Conservation (phyloP, 169 alveolate genomes). For the Miamiensis avidus region DNA sequence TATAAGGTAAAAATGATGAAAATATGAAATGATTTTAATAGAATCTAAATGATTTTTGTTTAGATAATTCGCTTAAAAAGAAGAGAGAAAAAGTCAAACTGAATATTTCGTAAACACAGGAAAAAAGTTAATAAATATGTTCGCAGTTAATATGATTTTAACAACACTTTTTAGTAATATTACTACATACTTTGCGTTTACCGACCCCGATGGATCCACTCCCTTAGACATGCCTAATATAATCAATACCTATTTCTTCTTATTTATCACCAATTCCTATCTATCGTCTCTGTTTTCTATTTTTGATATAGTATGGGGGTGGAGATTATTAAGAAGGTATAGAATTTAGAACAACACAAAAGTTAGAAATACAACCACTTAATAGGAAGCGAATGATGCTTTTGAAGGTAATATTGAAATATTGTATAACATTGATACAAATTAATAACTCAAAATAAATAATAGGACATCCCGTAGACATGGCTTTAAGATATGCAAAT, state of each 20-base stretch:
- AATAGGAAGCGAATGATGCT: slow-evolving; percentile 40
- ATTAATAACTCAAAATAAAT: too few relatives aligned
- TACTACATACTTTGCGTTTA: neutral
- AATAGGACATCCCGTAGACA: slow-evolving; percentile 59
- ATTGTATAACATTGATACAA: too few relatives aligned
- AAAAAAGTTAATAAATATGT: slow-evolving; percentile 17
- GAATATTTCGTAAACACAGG: slow-evolving; percentile 28
- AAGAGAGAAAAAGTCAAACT: slow-evolving; percentile 23
- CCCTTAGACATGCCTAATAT: neutral
- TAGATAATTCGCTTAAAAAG: slow-evolving; percentile 7
- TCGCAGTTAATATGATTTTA: slow-evolving; percentile 21
- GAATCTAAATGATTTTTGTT: too few relatives aligned
- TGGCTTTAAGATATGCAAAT: slow-evolving; percentile 64
- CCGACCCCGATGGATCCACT: neutral
- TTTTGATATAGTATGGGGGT: slow-evolving; percentile 40
- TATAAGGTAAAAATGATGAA: neutral
- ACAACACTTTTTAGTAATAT: slow-evolving; percentile 24
- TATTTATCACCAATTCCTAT: slow-evolving; percentile 32
- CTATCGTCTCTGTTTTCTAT: slow-evolving; percentile 13
- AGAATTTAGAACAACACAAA: slow-evolving; percentile 8
- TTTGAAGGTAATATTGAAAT: too few relatives aligned
- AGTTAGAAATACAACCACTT: slow-evolving; percentile 28
- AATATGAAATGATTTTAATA: too few relatives aligned
- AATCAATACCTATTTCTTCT: slow-evolving; percentile 17
- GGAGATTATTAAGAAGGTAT: slow-evolving; percentile 6